Evolutionary conservation across 768 basidiomycete species (phyloP), one percentile per base, ranked within the genome.

Genomic region (Calocybe cyanea): DNA sequence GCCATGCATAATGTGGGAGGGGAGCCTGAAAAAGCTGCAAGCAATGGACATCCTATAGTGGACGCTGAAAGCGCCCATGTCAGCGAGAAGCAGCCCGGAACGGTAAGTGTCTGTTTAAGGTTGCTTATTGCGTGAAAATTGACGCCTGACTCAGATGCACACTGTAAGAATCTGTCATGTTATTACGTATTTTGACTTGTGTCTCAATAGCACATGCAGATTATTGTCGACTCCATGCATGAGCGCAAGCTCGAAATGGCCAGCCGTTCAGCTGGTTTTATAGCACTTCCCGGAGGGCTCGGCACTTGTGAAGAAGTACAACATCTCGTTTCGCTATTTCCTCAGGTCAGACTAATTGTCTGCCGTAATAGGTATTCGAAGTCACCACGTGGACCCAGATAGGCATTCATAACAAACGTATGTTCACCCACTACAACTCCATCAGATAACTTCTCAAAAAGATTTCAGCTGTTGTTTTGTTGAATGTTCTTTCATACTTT

Each of bases 341-440:
- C 6, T 28, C 6, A 11, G 25, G 11, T 28, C 25, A 11, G 25
- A 28, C 25, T 28, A 34, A 37, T 23, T 35, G 5, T 17, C 33
- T 39, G 15, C 14, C 42, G 4, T 18, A 4, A 33, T 52, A 91
- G 87, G 67, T 91, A n/a, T 64, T 96, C 21, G 95, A 98, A 65
- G 93, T 90, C 51, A 78, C 84, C 11, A 96, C 94, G 0, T 99
- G 95, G 95, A 89, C 88, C 15, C 95, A 97, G 58, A 63, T 96
- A 4, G 86, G 87, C 15, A 85, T 94, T 34, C 89, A 92, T 60
- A 73, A 78, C 44, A 92, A 92, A 68, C 89, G 89, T 89, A 59
- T 37, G 49, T 35, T 35, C 34, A 35, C 17, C 25, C 11, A n/a
- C n/a, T n/a, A 35, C 4, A 7, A 6, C 7, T 18, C 34, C 14